Evolutionary conservation across 108 stramenopile species (phyloP), one percentile per base, ranked within the genome.

Genomic region (Cafeteria roenbergensis): DNA sequence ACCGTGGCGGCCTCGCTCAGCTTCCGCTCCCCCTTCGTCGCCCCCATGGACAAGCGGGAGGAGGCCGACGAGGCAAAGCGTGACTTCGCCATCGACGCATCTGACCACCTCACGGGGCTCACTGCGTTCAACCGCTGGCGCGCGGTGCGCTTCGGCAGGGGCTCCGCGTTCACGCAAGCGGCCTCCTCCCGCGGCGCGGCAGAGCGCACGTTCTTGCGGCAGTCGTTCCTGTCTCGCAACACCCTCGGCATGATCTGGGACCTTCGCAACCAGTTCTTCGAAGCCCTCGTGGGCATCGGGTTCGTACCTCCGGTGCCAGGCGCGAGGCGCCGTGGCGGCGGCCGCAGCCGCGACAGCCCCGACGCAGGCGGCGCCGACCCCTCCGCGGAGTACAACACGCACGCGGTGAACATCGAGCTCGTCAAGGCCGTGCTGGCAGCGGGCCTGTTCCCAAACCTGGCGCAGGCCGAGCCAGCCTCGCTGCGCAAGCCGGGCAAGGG

Each of bases 361-460:
- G 35, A 60, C 51, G 78, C 68, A 42, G 74, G 71, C 1, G 36
- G 36, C 0, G 51, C n/a, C n/a, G 36, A 34, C 27, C 21, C 52
- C 17, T 2, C 2, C 2, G 52, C 52, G 52, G 21, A 8, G 24
- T 53, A 36, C 64, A 83, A 84, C 58, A 57, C 50, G 25, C 80
- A 84, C 57, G 70, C 80, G 0, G 51, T 66, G 17, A 85, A 85
- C 71, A 72, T 79, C 55, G 73, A 72, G 0, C 63, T 93, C 0
- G 74, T 94, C 42, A 82, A 90, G 67, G 81, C 88, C 14, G 87
- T 88, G n/a, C 69, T 92, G 53, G 80, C 71, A 52, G 90, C 92
- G n/a, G 95, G 95, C 1, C 77, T 96, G 57, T 93, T 89, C 73
- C 92, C 95, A 8, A 86, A 92, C 69, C 80, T 96, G 59, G 73